These are phyloP conservation scores for Rosa multiflora DNA, from an alignment of 306 rosid genomes.

Conservation along the genomic window DNA sequence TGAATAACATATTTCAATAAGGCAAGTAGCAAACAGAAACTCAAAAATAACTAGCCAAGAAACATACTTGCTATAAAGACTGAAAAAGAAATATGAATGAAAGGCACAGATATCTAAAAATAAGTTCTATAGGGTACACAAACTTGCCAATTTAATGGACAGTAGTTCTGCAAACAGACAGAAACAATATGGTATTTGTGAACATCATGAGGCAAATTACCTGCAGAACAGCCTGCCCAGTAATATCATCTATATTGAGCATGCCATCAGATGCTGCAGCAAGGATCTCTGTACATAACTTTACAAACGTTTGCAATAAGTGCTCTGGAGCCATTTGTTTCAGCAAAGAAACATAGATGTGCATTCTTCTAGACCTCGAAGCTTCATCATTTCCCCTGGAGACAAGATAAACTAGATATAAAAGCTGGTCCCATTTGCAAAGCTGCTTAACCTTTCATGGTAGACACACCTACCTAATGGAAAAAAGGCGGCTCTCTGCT, in stretches of 20 bases:
- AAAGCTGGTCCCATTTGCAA: slow-evolving; percentile 14
- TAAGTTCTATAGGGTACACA: background rate
- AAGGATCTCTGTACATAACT: slow-evolving; percentile 85
- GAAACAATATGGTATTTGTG: background rate
- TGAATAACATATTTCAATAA: background rate
- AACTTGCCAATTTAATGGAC: background rate
- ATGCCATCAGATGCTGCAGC: slow-evolving; percentile 92
- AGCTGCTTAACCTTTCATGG: slow-evolving; percentile 14
- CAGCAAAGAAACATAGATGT: slow-evolving; percentile 76
- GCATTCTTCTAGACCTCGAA: slow-evolving; percentile 82
- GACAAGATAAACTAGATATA: slow-evolving; percentile 18
- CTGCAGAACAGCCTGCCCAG: slow-evolving; percentile 85
- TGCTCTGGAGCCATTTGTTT: slow-evolving; percentile 98
- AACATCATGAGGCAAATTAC: slow-evolving; percentile 31
- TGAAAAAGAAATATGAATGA: background rate
- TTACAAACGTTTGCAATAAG: slow-evolving; percentile 87
- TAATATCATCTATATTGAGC: slow-evolving; percentile 65
- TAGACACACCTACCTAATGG: slow-evolving; percentile 62
- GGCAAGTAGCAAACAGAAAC: background rate
- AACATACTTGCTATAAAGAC: background rate
- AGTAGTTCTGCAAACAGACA: background rate
- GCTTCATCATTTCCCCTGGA: slow-evolving; percentile 80
- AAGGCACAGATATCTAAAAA: background rate
- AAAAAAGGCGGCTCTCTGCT: slow-evolving; percentile 60
- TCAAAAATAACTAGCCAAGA: background rate